phyloP scores from a whole-genome alignment of 1,284 basidiomycete genomes.

The Ganoderma meredithae region DNA sequence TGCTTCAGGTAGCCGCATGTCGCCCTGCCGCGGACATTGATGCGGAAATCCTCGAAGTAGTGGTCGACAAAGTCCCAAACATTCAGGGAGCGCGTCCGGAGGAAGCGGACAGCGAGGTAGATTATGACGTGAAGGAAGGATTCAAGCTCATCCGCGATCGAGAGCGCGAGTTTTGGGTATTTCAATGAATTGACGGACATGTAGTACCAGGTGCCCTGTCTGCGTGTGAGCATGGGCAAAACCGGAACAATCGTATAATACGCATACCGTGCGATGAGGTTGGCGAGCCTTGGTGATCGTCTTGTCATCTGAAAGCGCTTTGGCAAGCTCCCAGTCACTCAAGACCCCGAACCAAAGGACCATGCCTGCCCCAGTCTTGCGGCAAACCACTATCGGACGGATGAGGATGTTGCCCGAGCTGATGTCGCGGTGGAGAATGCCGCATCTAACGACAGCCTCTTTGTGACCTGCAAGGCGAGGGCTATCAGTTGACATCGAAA shows the following conservation, averaged over 20 bases:
- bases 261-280: constrained; percentile 14
- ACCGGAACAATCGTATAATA: too few species aligned
- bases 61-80: constrained; percentile 4
- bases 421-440: neutral
- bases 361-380: neutral
- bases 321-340: constrained; percentile 25
- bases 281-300: neutral
- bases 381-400: constrained; percentile 1
- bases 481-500: neutral
- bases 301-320: neutral
- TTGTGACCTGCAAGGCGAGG: neutral
- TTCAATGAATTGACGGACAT: constrained; percentile 15
- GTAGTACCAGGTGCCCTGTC: constrained; percentile 27
- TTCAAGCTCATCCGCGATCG: constrained; percentile 23
- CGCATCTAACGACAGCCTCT: constrained; percentile 8
- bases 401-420: constrained; percentile 16
- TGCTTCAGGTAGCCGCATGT: neutral
- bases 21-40: neutral
- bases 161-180: neutral
- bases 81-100: neutral
- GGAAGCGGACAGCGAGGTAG: constrained; percentile 15
- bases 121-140: constrained; percentile 26
- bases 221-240: neutral
- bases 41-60: constrained; percentile 7
- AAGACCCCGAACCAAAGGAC: constrained; percentile 14